A percentile compares a stretch with the other conserved stretches of the same genome.
Evolutionary conservation across 805 yeast genomes (phyloP).

Genomic region (Wickerhamiella galacta): DNA sequence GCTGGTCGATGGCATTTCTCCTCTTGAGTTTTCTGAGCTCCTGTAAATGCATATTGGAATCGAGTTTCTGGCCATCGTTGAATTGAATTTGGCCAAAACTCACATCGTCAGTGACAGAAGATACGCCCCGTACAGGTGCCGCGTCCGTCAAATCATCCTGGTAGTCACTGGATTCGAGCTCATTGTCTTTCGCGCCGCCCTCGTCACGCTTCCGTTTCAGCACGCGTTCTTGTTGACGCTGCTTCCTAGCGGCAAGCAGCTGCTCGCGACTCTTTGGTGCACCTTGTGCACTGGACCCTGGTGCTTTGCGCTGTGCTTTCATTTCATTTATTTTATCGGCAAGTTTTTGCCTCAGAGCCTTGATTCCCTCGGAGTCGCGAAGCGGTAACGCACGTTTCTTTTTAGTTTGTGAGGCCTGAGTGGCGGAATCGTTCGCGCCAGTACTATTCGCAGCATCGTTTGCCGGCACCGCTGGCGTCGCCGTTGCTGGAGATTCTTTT

Average conservation of each 20-base stretch:
- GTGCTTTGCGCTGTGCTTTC: conserved; percentile 77
- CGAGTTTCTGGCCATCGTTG: conserved; percentile 62
- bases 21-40: conserved; percentile 34
- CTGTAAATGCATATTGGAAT: conserved; percentile 48
- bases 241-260: conserved; percentile 27
- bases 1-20: conserved; percentile 86
- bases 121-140: conserved; percentile 8
- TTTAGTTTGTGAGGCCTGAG: conserved; percentile 9
- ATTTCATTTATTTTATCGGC: conserved; percentile 53
- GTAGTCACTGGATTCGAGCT: conserved; percentile 22
- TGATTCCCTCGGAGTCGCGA: conserved; percentile 28
- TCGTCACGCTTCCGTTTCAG: conserved; percentile 23
- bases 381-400: conserved; percentile 11
- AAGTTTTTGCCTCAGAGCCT: conserved; percentile 60
- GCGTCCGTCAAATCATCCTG: conserved; percentile 23
- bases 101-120: no score
- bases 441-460: conserved; percentile 8
- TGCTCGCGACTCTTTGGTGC: conserved; percentile 54
- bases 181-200: conserved; percentile 24
- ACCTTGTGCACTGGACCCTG: conserved; percentile 65
- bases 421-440: not conserved
- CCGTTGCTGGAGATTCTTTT: no score
- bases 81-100: conserved; percentile 72
- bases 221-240: conserved; percentile 25
- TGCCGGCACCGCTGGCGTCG: no score